Percentiles rank a stretch among this genome's conserved stretches.
Conservation (phyloP, 306 rosid genomes). For the Inga oerstediana region DNA sequence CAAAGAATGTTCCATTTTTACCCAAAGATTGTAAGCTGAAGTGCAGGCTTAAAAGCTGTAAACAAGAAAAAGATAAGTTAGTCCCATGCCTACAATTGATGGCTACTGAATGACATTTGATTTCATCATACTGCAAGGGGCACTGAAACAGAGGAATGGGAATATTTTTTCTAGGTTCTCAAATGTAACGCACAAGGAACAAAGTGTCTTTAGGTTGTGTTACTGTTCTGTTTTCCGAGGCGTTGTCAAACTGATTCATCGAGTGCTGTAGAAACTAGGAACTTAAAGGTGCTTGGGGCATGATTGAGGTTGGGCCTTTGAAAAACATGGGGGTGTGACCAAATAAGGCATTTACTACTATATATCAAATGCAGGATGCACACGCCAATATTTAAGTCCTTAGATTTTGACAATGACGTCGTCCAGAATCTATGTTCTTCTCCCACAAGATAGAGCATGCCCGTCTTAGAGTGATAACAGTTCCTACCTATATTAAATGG, state of each 20-base stretch:
- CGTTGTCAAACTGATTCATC: slow-evolving; percentile 64
- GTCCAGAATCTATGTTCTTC: slow-evolving; percentile 76
- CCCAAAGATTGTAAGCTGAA: no score
- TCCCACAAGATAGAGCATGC: slow-evolving; percentile 53
- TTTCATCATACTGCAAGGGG: not conserved
- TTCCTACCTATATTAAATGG: slow-evolving; percentile 36
- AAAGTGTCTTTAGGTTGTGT: slow-evolving; percentile 39
- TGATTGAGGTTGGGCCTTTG: slow-evolving; percentile 57
- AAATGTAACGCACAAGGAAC: slow-evolving; percentile 36
- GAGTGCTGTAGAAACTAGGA: slow-evolving; percentile 64
- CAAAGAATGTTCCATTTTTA: not conserved
- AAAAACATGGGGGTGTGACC: slow-evolving; percentile 61
- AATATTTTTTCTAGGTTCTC: not conserved
- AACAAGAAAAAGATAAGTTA: not conserved
- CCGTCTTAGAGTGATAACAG: slow-evolving; percentile 31
- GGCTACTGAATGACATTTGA: slow-evolving; percentile 12
- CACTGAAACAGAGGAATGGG: not conserved
- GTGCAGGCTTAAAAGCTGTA: not conserved
- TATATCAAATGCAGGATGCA: slow-evolving; percentile 48
- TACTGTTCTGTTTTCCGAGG: slow-evolving; percentile 56
- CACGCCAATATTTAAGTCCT: slow-evolving; percentile 78
- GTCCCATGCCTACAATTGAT: slow-evolving; percentile 28
- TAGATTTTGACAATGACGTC: slow-evolving; percentile 68
- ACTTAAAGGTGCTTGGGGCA: slow-evolving; percentile 43
- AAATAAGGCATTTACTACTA: slow-evolving; percentile 74